phyloP scores from a whole-genome alignment of 208 protist species.

The Leishmania mexicana region DNA sequence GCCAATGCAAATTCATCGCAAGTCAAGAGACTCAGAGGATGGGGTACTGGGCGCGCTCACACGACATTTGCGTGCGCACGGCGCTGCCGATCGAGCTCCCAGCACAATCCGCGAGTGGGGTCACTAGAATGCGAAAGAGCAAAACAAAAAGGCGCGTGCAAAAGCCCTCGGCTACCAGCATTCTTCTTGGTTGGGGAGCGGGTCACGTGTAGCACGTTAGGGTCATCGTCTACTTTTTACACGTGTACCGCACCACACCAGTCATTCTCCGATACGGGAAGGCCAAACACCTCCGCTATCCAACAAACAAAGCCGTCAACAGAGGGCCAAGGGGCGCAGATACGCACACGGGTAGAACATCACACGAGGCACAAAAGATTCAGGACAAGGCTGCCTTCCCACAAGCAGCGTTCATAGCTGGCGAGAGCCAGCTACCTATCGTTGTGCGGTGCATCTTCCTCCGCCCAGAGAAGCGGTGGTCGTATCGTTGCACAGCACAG shows the following conservation, averaged over 20 bases:
- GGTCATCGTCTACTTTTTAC: not conserved
- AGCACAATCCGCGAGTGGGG: not conserved
- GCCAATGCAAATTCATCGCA: not conserved
- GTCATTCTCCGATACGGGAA: not conserved
- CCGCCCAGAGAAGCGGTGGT: not conserved
- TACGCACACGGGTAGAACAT: not conserved
- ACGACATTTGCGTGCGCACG: not conserved
- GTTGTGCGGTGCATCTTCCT: not conserved
- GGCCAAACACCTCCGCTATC: not conserved
- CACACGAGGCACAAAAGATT: not conserved
- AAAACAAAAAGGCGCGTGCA: not conserved
- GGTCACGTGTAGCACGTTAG: not conserved
- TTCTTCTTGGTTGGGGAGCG: not conserved
- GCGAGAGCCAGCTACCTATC: not conserved
- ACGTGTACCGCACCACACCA: not conserved
- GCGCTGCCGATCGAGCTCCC: not conserved
- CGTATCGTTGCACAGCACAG: not conserved
- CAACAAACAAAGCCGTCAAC: not conserved
- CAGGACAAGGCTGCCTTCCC: not conserved
- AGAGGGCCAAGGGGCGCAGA: not conserved
- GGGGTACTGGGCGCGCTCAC: not conserved
- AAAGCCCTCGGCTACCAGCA: not conserved
- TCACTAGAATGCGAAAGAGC: not conserved
- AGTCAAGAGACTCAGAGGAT: not conserved
- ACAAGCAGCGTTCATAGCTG: not conserved